Conservation (phyloP, 768 basidiomycete genomes). For the Leccinellum albellum region DNA sequence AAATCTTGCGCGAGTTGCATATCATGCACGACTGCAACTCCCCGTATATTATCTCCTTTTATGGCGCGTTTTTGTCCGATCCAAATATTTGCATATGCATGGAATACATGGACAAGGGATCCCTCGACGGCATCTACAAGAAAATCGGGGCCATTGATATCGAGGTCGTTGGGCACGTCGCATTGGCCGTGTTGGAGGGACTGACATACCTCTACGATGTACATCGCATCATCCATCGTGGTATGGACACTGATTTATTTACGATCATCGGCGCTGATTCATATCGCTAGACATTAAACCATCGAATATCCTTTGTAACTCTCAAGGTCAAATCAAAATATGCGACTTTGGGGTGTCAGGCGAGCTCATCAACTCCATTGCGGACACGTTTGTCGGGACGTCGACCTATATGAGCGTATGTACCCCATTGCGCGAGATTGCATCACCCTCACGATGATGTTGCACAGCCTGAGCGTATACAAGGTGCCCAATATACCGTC, state of each 20-base stretch:
- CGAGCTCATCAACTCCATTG: constrained; percentile 97
- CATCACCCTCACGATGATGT: constrained; percentile 11
- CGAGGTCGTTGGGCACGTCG: constrained; percentile 88
- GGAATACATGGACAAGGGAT: constrained; percentile 94
- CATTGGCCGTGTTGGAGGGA: constrained; percentile 92
- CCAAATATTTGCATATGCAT: constrained; percentile 99
- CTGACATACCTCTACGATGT: constrained; percentile 96
- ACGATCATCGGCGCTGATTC: constrained; percentile 14
- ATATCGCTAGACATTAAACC: constrained; percentile 86
- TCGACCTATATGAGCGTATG: constrained; percentile 99
- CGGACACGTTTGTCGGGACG: constrained; percentile 98
- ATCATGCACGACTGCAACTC: constrained; percentile 99
- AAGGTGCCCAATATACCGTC: constrained; percentile 96
- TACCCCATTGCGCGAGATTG: constrained; percentile 19
- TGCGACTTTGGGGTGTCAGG: constrained; percentile 99
- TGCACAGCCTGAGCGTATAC: constrained; percentile 93
- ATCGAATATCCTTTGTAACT: constrained; percentile 95
- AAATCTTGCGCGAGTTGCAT: constrained; percentile 95
- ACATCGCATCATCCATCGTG: constrained; percentile 97
- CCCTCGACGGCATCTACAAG: constrained; percentile 93
- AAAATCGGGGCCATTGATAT: constrained; percentile 91
- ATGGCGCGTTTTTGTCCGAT: constrained; percentile 93
- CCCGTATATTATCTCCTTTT: constrained; percentile 93
- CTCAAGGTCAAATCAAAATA: constrained; percentile 94
- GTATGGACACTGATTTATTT: constrained; percentile 44